Percentiles rank a stretch among this genome's conserved stretches.
Evolutionary conservation across 2,329 filamentous ascomycete species (phyloP).

Genomic region (Aureobasidium subglaciale): DNA sequence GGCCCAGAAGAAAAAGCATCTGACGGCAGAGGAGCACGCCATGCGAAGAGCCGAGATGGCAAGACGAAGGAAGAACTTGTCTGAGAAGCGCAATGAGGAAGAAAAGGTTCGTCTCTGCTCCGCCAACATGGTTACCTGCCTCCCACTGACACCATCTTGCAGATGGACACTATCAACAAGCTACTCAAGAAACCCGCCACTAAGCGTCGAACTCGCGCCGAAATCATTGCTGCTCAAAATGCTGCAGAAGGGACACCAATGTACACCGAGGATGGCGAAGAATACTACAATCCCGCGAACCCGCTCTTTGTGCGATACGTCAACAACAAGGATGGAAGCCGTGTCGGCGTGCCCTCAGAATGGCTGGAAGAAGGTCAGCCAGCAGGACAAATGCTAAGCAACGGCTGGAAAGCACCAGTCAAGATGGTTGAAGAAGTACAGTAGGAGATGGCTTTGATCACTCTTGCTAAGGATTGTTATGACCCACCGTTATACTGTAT

Average conservation of each 20-base stretch:
- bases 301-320: slow-evolving; percentile 64
- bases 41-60: slow-evolving; percentile 71
- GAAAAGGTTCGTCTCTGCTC: slow-evolving; percentile 51
- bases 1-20: slow-evolving; percentile 64
- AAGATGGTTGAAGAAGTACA: slow-evolving; percentile 18
- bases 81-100: slow-evolving; percentile 70
- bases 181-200: slow-evolving; percentile 79
- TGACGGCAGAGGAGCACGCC: slow-evolving; percentile 65
- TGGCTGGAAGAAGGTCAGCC: slow-evolving; percentile 53
- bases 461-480: too few relatives aligned
- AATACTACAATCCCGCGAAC: slow-evolving; percentile 33
- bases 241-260: slow-evolving; percentile 45
- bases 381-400: slow-evolving; percentile 50
- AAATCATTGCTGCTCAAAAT: slow-evolving; percentile 34
- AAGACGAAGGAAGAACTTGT: slow-evolving; percentile 63
- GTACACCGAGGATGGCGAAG: slow-evolving; percentile 29
- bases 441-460: background rate
- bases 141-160: slow-evolving; percentile 14
- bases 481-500: too few relatives aligned
- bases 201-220: slow-evolving; percentile 51
- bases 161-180: slow-evolving; percentile 91
- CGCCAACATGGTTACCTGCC: background rate
- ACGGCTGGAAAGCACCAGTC: slow-evolving; percentile 13
- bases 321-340: slow-evolving; percentile 57
- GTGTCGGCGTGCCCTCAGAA: slow-evolving; percentile 59